Conservation (phyloP, 164 flowering plant species). For the Cinnamomum micranthum region DNA sequence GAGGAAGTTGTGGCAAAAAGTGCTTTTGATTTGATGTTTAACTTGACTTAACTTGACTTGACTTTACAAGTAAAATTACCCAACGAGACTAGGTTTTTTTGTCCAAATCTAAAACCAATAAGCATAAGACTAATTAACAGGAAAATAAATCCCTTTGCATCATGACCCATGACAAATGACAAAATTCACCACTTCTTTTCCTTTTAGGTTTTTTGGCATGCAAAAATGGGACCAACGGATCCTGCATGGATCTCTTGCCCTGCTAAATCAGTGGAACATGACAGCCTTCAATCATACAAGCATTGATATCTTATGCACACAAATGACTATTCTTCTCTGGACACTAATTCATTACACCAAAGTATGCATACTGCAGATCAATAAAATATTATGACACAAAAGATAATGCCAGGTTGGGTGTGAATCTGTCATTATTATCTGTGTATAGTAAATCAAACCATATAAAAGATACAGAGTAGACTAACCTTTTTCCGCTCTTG, state of each 20-base stretch:
- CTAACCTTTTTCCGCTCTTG: conserved; percentile 96
- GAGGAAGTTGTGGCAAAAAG: too few relatives aligned
- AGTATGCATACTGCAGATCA: not conserved
- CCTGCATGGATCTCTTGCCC: too few relatives aligned
- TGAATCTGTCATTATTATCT: not conserved
- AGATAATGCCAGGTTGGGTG: not conserved
- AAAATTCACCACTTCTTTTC: too few relatives aligned
- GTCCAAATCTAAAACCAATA: too few relatives aligned
- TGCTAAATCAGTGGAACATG: not conserved
- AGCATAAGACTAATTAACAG: too few relatives aligned
- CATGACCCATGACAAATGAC: too few relatives aligned
- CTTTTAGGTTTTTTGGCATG: not conserved
- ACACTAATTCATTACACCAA: not conserved
- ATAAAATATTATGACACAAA: not conserved
- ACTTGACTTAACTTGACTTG: too few relatives aligned
- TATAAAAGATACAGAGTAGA: conserved; percentile 8
- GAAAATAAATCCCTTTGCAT: too few relatives aligned
- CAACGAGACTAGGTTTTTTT: too few relatives aligned
- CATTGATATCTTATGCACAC: not conserved
- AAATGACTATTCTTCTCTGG: not conserved
- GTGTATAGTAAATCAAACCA: not conserved
- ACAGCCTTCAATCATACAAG: not conserved
- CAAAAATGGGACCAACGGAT: too few relatives aligned
- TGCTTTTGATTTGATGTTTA: too few relatives aligned
- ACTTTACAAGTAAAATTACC: too few relatives aligned